Conservation (phyloP, 225 moss, liverwort and hornwort species). For the Ulota crispa region DNA sequence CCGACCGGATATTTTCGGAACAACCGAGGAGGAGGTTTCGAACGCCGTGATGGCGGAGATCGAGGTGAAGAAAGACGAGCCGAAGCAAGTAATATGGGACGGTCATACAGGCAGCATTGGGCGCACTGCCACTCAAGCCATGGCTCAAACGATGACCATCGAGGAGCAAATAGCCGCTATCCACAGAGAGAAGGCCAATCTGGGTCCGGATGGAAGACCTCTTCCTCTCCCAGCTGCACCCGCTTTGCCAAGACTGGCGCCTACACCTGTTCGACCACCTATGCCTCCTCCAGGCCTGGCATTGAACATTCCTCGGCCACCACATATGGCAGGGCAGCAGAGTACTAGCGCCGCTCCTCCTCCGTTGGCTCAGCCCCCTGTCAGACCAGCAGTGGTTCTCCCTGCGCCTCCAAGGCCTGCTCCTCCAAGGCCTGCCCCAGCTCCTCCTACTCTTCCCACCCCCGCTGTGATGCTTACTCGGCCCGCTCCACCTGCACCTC, state of each 20-base stretch:
- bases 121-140: conserved; percentile 96
- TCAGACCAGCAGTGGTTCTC: conserved; percentile 70
- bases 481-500: conserved; percentile 71
- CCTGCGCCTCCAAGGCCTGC: conserved; percentile 67
- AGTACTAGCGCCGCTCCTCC: conserved; percentile 25
- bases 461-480: conserved; percentile 70
- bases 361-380: conserved; percentile 56
- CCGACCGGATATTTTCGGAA: conserved; percentile 97
- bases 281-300: conserved; percentile 94
- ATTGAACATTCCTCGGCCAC: conserved; percentile 85
- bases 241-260: conserved; percentile 90
- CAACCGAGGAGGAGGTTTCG: conserved; percentile 98
- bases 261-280: conserved; percentile 87
- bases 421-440: conserved; percentile 59
- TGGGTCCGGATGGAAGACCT: conserved; percentile 83
- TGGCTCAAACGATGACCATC: conserved; percentile 96
- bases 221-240: conserved; percentile 91
- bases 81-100: conserved; percentile 99
- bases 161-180: conserved; percentile 96
- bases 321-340: conserved; percentile 63
- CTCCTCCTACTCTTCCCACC: conserved; percentile 59
- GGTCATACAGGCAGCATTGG: conserved; percentile 99
- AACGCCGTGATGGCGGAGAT: conserved; percentile 99
- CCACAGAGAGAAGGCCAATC: conserved; percentile 79
- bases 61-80: conserved; percentile 97